Conservation (phyloP, 176 grass and related monocot species). For the Dactylis glomerata region DNA sequence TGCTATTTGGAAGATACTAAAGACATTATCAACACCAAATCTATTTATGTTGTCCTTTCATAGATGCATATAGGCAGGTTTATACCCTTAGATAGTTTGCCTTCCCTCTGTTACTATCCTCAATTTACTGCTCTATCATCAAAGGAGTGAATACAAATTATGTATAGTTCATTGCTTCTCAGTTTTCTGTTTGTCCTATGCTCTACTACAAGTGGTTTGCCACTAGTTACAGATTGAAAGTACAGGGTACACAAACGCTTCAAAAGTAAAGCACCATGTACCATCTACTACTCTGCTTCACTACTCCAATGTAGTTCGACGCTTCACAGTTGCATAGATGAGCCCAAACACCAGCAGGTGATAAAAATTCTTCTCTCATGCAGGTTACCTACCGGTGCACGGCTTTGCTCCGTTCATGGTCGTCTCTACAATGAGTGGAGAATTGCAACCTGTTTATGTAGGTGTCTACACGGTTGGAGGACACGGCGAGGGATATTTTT, state of each 20-base stretch:
- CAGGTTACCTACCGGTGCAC: no score
- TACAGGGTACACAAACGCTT: not conserved
- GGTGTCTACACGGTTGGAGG: no score
- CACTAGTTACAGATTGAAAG: not conserved
- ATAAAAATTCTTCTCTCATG: no score
- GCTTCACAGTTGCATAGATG: not conserved
- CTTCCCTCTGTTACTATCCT: not conserved
- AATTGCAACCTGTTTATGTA: no score
- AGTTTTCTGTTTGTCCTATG: not conserved
- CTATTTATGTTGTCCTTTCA: not conserved
- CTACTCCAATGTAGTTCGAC: not conserved
- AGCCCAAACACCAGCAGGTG: not conserved
- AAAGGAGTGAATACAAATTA: not conserved
- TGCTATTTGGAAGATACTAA: not conserved
- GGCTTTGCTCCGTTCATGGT: no score
- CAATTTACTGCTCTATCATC: not conserved
- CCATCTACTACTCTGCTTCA: not conserved
- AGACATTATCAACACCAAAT: not conserved
- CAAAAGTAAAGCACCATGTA: not conserved
- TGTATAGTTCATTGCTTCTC: not conserved
- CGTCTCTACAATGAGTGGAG: no score
- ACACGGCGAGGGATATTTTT: no score
- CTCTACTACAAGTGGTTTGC: not conserved
- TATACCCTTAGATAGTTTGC: slow-evolving; percentile 3
- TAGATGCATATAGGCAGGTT: not conserved